Conservation (phyloP, 768 basidiomycete species). For the Rubroboletus pulcherrimus region DNA sequence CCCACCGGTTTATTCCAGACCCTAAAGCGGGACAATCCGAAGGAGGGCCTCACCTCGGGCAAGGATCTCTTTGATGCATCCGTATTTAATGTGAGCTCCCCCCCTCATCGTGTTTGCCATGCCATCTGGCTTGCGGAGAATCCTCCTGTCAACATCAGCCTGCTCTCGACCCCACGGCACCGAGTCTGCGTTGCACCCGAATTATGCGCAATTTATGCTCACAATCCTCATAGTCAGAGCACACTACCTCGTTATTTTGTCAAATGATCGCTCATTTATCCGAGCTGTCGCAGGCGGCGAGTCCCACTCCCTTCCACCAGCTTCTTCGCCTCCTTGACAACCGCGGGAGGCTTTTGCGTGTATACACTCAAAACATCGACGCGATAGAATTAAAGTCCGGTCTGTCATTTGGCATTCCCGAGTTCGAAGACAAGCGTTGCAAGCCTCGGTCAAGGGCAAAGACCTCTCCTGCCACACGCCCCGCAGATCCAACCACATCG, state of each 20-base stretch:
- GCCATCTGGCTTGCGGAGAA: conserved; percentile 1
- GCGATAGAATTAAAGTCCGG: conserved; percentile 85
- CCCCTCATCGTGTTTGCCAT: background rate
- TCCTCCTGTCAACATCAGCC: background rate
- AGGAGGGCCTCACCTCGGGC: conserved; percentile 65
- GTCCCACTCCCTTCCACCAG: conserved; percentile 79
- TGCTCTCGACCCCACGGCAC: background rate
- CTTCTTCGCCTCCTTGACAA: conserved; percentile 73
- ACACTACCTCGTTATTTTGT: conserved; percentile 73
- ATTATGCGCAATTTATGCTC: conserved; percentile 13
- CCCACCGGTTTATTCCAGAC: conserved; percentile 75
- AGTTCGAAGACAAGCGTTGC: conserved; percentile 53
- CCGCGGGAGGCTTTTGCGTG: conserved; percentile 71
- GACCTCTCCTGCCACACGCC: conserved; percentile 16
- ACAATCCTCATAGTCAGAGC: conserved; percentile 53
- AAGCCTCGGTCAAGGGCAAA: conserved; percentile 50
- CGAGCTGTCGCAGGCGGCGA: conserved; percentile 62
- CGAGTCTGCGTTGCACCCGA: background rate
- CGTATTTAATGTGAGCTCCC: conserved; percentile 68
- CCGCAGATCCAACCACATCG: conserved; percentile 13
- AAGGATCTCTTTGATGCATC: conserved; percentile 91
- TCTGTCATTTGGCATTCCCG: conserved; percentile 80
- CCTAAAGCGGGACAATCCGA: conserved; percentile 74
- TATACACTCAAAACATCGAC: conserved; percentile 95
- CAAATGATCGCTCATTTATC: conserved; percentile 88